These are phyloP conservation scores for Cladosporium sp. DNA, from an alignment of 2,329 filamentous ascomycete genomes.

Conservation along the genomic window DNA sequence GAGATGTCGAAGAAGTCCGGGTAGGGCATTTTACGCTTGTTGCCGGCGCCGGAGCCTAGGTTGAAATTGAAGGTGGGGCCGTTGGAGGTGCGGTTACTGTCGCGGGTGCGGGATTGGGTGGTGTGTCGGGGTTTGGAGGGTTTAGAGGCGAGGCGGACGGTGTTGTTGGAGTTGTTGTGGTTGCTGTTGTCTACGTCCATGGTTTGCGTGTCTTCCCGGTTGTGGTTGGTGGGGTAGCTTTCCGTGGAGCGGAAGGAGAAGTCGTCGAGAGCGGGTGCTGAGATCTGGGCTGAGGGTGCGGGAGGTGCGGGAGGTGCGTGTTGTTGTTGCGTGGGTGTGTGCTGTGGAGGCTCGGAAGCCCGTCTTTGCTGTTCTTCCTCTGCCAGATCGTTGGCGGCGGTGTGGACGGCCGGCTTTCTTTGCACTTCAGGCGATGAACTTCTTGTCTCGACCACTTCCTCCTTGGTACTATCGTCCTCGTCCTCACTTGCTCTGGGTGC, in stretches of 20 bases:
- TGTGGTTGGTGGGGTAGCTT: conserved; percentile 50
- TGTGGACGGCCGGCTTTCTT: conserved; percentile 21
- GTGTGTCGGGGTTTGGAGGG: conserved; percentile 27
- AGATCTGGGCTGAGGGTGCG: background rate
- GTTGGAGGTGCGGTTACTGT: conserved; percentile 13
- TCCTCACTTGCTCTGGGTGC: conserved; percentile 57
- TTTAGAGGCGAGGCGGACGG: conserved; percentile 6
- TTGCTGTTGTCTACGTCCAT: conserved; percentile 45
- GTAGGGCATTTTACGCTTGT: conserved; percentile 69
- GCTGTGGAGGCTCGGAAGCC: conserved; percentile 16
- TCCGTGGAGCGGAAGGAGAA: conserved; percentile 69
- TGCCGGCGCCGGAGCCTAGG: conserved; percentile 61
- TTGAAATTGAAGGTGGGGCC: conserved; percentile 35
- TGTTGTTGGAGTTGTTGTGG: conserved; percentile 13
- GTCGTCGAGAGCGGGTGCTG: conserved; percentile 53
- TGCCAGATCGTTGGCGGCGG: conserved; percentile 19
- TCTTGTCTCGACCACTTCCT: conserved; percentile 49
- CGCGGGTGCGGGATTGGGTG: conserved; percentile 24
- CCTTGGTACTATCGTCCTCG: conserved; percentile 55
- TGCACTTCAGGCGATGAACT: conserved; percentile 33
- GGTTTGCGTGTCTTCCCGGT: conserved; percentile 54
- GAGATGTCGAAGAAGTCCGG: conserved; percentile 72
- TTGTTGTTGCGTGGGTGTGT: conserved; percentile 9
- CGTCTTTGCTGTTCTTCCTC: conserved; percentile 19
- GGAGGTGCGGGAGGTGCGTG: conserved; percentile 1